Conservation (phyloP, 768 basidiomycete genomes). For the Chiua virens region DNA sequence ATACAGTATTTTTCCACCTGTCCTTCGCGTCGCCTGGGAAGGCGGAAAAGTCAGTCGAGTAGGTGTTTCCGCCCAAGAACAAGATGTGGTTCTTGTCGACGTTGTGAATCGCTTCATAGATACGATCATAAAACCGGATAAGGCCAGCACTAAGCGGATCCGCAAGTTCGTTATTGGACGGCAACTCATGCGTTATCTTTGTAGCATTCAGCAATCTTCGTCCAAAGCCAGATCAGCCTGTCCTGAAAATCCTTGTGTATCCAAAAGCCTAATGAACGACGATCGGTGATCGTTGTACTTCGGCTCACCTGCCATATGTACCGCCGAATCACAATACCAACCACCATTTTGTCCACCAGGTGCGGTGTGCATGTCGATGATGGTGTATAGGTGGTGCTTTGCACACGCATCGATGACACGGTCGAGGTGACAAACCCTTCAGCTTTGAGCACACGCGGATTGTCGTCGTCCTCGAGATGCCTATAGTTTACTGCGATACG, state of each 20-base stretch:
- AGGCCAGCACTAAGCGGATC: constrained; percentile 67
- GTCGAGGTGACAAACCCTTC: constrained; percentile 81
- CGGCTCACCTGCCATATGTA: constrained; percentile 47
- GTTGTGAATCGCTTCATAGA: constrained; percentile 68
- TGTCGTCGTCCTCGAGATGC: constrained; percentile 79
- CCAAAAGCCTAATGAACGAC: constrained; percentile 55
- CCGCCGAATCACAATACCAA: constrained; percentile 80
- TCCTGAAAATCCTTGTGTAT: constrained; percentile 85
- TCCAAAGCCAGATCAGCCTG: constrained; percentile 75
- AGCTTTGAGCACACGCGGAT: constrained; percentile 72
- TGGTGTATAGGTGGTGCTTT: constrained; percentile 71
- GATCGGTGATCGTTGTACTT: no score
- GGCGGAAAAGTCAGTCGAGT: constrained; percentile 73
- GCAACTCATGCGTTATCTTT: constrained; percentile 79
- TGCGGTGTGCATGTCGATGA: constrained; percentile 78
- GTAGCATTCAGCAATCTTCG: constrained; percentile 72
- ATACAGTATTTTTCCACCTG: constrained; percentile 70
- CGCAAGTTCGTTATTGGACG: constrained; percentile 79
- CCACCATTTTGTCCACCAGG: constrained; percentile 75
- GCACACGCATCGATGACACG: constrained; percentile 75
- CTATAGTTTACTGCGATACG: constrained; percentile 76
- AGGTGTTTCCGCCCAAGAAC: constrained; percentile 85
- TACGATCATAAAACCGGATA: constrained; percentile 65
- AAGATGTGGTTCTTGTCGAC: constrained; percentile 70
- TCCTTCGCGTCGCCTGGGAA: constrained; percentile 58